These are phyloP conservation scores for Melanomma pulvis-pyrius DNA, from an alignment of 495 filamentous ascomycete species.

Conservation along the genomic window DNA sequence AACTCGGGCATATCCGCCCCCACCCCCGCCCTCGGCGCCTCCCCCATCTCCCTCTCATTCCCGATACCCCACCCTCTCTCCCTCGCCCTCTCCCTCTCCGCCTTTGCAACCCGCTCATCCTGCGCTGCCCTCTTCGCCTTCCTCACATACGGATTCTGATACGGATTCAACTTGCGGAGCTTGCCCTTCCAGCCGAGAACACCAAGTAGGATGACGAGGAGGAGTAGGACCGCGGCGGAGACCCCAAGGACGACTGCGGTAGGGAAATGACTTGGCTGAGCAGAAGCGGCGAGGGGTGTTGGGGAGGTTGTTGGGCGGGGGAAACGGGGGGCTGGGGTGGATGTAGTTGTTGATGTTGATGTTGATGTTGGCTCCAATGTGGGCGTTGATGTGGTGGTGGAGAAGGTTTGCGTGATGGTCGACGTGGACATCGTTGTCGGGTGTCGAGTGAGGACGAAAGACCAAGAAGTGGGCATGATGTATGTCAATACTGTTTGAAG, in stretches of 20 bases:
- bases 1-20: not conserved
- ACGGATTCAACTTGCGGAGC: not conserved
- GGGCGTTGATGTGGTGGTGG: too few relatives aligned
- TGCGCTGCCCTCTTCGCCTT: constrained; percentile 7
- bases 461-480: not conserved
- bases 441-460: not conserved
- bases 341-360: too few relatives aligned
- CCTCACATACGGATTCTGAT: constrained; percentile 1
- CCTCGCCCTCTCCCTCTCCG: not conserved
- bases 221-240: not conserved
- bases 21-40: not conserved
- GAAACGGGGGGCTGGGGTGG: too few relatives aligned
- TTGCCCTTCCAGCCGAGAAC: not conserved
- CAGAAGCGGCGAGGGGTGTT: too few relatives aligned
- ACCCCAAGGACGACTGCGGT: not conserved
- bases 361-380: not conserved
- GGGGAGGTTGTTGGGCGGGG: too few relatives aligned
- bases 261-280: not conserved
- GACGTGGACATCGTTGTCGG: not conserved
- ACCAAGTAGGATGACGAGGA: not conserved
- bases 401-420: too few relatives aligned
- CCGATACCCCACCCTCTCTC: not conserved
- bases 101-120: not conserved
- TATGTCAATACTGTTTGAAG: not conserved
- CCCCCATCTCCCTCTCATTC: not conserved